Conservation (phyloP, 177 flowering plant genomes). For the Vitis hybrid region DNA sequence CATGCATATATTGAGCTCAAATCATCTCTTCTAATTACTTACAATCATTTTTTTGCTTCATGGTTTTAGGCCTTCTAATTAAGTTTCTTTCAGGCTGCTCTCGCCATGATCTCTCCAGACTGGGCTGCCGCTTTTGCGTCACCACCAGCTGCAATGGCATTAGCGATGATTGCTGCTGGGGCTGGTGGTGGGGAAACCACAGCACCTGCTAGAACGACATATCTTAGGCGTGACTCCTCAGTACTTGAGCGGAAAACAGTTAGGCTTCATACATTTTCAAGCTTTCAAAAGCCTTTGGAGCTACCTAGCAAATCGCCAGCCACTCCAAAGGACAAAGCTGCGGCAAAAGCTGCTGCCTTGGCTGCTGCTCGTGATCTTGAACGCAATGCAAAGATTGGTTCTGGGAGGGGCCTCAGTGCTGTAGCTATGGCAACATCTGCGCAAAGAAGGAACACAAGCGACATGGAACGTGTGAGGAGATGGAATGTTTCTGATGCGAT, state of each 20-base stretch:
- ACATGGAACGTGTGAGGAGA: conserved; percentile 80
- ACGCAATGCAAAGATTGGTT: conserved; percentile 94
- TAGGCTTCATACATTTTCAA: conserved; percentile 85
- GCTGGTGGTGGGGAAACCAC: conserved; percentile 87
- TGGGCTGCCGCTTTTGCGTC: conserved; percentile 99
- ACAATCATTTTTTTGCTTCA: background rate
- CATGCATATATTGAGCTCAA: background rate
- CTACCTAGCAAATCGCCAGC: conserved; percentile 48
- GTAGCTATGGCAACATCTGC: conserved; percentile 99
- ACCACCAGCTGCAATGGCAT: conserved; percentile 98
- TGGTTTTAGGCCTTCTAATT: background rate
- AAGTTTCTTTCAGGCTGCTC: conserved; percentile 76
- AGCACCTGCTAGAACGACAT: conserved; percentile 54
- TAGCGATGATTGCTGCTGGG: conserved; percentile 99
- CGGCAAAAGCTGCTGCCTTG: conserved; percentile 98
- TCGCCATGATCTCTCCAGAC: conserved; percentile 89
- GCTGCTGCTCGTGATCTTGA: conserved; percentile 99
- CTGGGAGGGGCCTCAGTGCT: conserved; percentile 99
- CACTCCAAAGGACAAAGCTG: conserved; percentile 85
- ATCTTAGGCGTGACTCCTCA: conserved; percentile 77
- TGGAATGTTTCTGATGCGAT: conserved; percentile 96
- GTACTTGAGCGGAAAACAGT: conserved; percentile 76
- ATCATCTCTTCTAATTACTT: background rate
- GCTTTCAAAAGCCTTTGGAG: conserved; percentile 83
- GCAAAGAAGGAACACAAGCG: conserved; percentile 78